Evolutionary conservation across 768 basidiomycete species (phyloP), one percentile per base, ranked within the genome.

Genomic region (Suillus brevipes): DNA sequence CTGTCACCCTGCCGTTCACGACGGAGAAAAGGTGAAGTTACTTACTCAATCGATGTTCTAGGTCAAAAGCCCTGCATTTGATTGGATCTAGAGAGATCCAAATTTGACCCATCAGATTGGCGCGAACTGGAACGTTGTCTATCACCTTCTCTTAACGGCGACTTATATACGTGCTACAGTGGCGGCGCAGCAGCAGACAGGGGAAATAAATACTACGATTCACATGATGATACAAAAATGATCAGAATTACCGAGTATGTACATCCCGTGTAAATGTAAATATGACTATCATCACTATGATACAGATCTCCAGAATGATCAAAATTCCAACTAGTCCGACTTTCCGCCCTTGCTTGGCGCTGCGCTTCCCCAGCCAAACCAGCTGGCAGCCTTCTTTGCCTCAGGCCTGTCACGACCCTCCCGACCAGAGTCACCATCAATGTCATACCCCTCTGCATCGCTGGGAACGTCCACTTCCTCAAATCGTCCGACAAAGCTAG

Each of bases 401-500:
- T 65, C 72, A 0, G 78, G 77, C 62, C 67, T 55, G 61, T 25
- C 73, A 68, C 58, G 61, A 50, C 42, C 72, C 56, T 59, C 58
- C 40, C 43, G 60, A 10, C 50, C 64, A n/a, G 65, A 53, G 9
- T 60, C 72, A 38, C 68, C 79, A 9, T 69, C 70, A 12, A 78
- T 78, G 62, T 87, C 84, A 63, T 90, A 85, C 7, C 85, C 88
- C 66, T 92, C 90, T 16, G 81, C 82, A 67, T 92, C 90, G 63
- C 87, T 88, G 49, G 85, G 85, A n/a, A 88, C 85, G 65, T 88
- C 86, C 2, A 87, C 83, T 77, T 92, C 89, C 68, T 91, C 91
- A 66, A 89, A 89, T 71, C 65, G 78, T 34, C 82, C 81, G 57
- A 79, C 62, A 63, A 62, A 72, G 20, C 72, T 80, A 18, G 78